Conservation (phyloP, 768 basidiomycete genomes). For the Psilocybe cyanescens region DNA sequence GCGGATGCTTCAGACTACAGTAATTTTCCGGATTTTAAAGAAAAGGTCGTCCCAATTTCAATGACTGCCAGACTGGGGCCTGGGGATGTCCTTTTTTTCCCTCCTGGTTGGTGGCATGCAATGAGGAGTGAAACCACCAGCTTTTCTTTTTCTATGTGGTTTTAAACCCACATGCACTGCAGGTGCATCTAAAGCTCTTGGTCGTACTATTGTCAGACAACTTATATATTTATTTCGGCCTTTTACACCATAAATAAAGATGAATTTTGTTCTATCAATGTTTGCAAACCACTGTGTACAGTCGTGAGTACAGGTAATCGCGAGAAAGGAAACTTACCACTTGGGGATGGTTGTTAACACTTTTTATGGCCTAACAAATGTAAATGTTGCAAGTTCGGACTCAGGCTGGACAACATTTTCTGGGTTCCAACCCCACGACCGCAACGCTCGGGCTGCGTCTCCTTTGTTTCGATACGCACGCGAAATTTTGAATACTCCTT, state of each 20-base stretch:
- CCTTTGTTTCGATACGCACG: not conserved
- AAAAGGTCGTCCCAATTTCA: constrained; percentile 60
- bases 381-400: not conserved
- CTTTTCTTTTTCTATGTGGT: constrained; percentile 93
- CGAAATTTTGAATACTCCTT: not conserved
- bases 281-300: not conserved
- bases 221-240: not conserved
- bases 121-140: constrained; percentile 84
- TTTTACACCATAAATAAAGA: not conserved
- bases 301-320: not conserved
- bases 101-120: constrained; percentile 94
- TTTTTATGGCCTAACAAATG: not conserved
- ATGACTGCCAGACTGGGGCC: constrained; percentile 67
- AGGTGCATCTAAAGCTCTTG: not conserved
- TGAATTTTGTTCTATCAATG: not conserved
- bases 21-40: constrained; percentile 56
- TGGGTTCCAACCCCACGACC: not conserved
- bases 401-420: not conserved
- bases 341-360: not conserved
- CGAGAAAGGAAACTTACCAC: not conserved
- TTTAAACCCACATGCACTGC: constrained; percentile 43
- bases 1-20: constrained; percentile 24
- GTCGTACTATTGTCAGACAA: no score
- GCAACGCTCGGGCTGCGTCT: not conserved
- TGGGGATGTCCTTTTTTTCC: constrained; percentile 89